A percentile compares a stretch with the other conserved stretches of the same genome.
phyloP scores from a whole-genome alignment of 1,139 yeast genomes.

The Lizanozyma gosingica region DNA sequence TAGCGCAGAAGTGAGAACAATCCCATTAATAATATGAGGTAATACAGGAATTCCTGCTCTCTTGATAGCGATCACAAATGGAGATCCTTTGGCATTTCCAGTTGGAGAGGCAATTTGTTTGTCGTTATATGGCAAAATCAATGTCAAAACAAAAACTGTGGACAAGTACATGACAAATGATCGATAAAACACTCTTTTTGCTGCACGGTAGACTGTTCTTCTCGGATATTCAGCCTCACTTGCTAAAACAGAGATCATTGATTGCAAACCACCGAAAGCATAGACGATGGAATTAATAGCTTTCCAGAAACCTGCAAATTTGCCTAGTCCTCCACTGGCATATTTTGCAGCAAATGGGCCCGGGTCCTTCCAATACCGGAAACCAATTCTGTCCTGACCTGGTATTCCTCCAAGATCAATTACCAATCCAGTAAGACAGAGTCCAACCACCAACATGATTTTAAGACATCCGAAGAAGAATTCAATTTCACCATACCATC shows the following conservation, averaged over 20 bases:
- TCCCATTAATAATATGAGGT: slow-evolving; percentile 43
- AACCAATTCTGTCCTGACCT: slow-evolving; percentile 18
- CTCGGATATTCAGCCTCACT: slow-evolving; percentile 44
- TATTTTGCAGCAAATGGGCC: slow-evolving; percentile 16
- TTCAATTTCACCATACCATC: slow-evolving; percentile 25
- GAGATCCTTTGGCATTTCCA: slow-evolving; percentile 44
- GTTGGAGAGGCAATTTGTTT: slow-evolving; percentile 25
- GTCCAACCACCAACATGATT: slow-evolving; percentile 17
- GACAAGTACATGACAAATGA: slow-evolving; percentile 34
- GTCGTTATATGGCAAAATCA: slow-evolving; percentile 39
- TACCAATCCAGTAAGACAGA: slow-evolving; percentile 17
- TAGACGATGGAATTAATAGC: slow-evolving; percentile 17
- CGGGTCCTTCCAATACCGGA: slow-evolving; percentile 19
- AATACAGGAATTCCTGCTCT: slow-evolving; percentile 40
- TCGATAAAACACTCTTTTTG: slow-evolving; percentile 37
- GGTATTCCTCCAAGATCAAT: slow-evolving; percentile 26
- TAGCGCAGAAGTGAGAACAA: slow-evolving; percentile 43
- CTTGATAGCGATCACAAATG: slow-evolving; percentile 45
- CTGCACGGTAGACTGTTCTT: slow-evolving; percentile 37
- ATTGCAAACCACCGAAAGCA: slow-evolving; percentile 25
- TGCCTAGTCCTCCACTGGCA: slow-evolving; percentile 15
- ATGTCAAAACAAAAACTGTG: slow-evolving; percentile 35
- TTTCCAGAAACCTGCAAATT: slow-evolving; percentile 21
- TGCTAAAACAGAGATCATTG: slow-evolving; percentile 32
- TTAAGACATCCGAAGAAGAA: slow-evolving; percentile 22